phyloP scores from a whole-genome alignment of 2,329 filamentous ascomycete species.

The Colletotrichum sp. region DNA sequence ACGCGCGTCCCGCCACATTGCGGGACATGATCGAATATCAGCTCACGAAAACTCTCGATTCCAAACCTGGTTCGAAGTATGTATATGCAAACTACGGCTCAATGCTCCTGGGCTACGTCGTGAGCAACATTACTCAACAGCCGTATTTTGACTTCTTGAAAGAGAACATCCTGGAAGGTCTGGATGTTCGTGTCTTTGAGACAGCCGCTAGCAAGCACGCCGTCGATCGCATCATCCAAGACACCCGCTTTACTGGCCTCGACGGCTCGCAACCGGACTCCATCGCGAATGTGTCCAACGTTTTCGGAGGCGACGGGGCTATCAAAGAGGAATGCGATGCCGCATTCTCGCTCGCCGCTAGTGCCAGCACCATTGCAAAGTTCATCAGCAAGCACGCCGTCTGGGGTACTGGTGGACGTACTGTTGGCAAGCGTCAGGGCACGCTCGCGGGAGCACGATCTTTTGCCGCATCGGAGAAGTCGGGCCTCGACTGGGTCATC shows the following conservation, averaged over 20 bases:
- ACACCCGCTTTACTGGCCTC: slow-evolving; percentile 7
- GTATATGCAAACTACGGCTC: slow-evolving; percentile 20
- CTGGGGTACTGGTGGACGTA: neutral
- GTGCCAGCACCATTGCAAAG: slow-evolving; percentile 5
- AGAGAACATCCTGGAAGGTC: slow-evolving; percentile 1
- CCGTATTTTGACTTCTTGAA: slow-evolving; percentile 9
- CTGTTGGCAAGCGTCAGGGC: neutral
- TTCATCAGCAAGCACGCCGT: slow-evolving; percentile 21
- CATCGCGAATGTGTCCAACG: neutral
- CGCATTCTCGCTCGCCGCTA: slow-evolving; percentile 10
- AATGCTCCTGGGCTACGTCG: slow-evolving; percentile 17
- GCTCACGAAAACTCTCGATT: slow-evolving; percentile 10
- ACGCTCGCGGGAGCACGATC: neutral
- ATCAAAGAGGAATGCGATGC: slow-evolving; percentile 19
- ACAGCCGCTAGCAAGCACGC: slow-evolving; percentile 11
- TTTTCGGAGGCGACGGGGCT: slow-evolving; percentile 19
- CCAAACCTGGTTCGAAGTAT: neutral
- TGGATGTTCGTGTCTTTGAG: slow-evolving; percentile 16
- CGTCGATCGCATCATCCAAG: slow-evolving; percentile 16
- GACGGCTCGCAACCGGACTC: slow-evolving; percentile 4
- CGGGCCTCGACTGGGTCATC: slow-evolving; percentile 8
- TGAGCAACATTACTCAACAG: slow-evolving; percentile 11
- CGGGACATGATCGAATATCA: slow-evolving; percentile 23
- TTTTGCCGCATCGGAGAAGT: neutral
- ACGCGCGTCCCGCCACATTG: slow-evolving; percentile 7